Percentiles rank a stretch among this genome's conserved stretches.
phyloP scores from a whole-genome alignment of 2,329 filamentous ascomycete genomes.

The Scleromitrula shiraiana region DNA sequence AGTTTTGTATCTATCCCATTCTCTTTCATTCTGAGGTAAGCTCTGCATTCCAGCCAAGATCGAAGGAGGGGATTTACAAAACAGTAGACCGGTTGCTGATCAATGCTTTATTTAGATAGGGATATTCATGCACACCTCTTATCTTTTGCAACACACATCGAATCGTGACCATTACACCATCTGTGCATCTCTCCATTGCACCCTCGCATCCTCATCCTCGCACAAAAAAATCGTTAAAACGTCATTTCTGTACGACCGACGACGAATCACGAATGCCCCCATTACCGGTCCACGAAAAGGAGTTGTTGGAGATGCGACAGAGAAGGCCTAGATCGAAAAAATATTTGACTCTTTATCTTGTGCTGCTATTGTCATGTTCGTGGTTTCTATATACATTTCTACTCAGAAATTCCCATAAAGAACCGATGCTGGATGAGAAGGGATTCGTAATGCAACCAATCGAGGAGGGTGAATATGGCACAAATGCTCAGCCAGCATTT shows the following conservation, averaged over 20 bases:
- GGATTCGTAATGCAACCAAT: background rate
- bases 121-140: no score
- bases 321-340: background rate
- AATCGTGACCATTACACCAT: no score
- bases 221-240: background rate
- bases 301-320: background rate
- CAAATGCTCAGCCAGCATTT: constrained; percentile 17
- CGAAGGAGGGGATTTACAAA: no score
- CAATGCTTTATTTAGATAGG: background rate
- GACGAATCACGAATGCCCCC: background rate
- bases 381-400: constrained; percentile 3
- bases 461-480: constrained; percentile 10
- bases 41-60: no score
- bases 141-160: no score
- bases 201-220: background rate
- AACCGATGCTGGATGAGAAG: no score
- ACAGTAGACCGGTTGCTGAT: constrained; percentile 3
- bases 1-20: no score
- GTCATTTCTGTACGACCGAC: background rate
- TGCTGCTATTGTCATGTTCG: constrained; percentile 1
- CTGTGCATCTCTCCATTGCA: background rate
- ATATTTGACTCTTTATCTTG: background rate
- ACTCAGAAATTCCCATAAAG: no score
- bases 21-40: no score
- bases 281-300: background rate